Conservation (phyloP, 1,284 basidiomycete genomes). For the Tylopilus sp. region DNA sequence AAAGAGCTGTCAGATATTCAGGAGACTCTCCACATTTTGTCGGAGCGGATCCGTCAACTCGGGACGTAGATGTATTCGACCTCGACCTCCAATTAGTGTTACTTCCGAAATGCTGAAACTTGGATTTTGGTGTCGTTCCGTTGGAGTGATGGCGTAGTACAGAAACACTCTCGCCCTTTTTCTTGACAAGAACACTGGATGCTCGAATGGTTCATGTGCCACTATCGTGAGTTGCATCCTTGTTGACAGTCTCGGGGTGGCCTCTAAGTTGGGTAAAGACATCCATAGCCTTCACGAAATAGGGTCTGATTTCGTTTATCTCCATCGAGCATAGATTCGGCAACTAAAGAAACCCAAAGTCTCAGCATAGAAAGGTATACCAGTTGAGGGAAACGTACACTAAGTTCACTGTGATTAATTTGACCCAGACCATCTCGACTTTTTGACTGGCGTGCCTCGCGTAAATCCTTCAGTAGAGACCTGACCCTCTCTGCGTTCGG, state of each 20-base stretch:
- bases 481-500: slow-evolving; percentile 79
- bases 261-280: slow-evolving; percentile 48
- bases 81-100: background rate
- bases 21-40: slow-evolving; percentile 54
- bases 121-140: background rate
- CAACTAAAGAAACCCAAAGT: slow-evolving; percentile 49
- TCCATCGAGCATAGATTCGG: slow-evolving; percentile 88
- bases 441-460: slow-evolving; percentile 93
- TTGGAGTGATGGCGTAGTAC: slow-evolving; percentile 3
- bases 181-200: background rate
- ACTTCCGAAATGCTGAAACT: background rate
- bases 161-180: background rate
- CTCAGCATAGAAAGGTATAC: slow-evolving; percentile 3
- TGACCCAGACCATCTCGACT: slow-evolving; percentile 78
- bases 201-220: slow-evolving; percentile 6
- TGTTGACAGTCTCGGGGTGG: slow-evolving; percentile 25
- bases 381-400: slow-evolving; percentile 49
- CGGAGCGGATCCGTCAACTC: slow-evolving; percentile 48
- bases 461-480: slow-evolving; percentile 86
- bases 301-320: slow-evolving; percentile 88
- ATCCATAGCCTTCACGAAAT: slow-evolving; percentile 83
- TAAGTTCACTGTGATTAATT: slow-evolving; percentile 75
- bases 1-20: slow-evolving; percentile 63
- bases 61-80: slow-evolving; percentile 10
- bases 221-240: slow-evolving; percentile 5